Percentiles rank a stretch among this genome's conserved stretches.
Evolutionary conservation across 2,329 filamentous ascomycete genomes (phyloP).

Genomic region (Fonsecaea monophora): DNA sequence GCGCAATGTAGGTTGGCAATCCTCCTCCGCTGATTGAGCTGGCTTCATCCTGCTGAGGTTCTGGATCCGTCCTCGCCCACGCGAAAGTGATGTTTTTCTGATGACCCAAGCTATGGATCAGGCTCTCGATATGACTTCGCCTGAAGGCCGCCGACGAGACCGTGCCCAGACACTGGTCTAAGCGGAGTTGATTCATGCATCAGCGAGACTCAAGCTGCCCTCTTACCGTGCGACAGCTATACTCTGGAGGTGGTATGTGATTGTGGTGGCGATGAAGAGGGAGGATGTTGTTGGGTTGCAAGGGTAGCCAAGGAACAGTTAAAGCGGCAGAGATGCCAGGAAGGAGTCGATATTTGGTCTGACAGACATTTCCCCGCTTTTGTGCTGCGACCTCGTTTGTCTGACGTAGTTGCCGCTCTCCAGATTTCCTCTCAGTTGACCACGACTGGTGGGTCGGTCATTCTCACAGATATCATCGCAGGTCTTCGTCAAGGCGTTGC

Average conservation of each 20-base stretch:
- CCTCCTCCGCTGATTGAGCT: conserved; percentile 41
- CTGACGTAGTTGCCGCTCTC: background rate
- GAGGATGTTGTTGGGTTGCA: background rate
- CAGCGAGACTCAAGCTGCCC: conserved; percentile 4
- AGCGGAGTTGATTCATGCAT: conserved; percentile 39
- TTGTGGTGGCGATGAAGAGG: background rate
- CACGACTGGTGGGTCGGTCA: background rate
- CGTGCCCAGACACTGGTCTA: conserved; percentile 55
- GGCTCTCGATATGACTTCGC: conserved; percentile 70
- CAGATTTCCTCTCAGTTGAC: background rate
- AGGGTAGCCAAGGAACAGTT: background rate
- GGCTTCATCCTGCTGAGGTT: conserved; percentile 39
- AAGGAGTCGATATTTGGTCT: background rate
- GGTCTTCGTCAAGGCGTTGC: background rate
- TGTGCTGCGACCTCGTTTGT: background rate
- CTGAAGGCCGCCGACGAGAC: conserved; percentile 70
- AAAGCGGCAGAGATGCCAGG: background rate
- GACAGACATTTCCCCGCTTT: background rate
- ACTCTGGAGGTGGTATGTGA: background rate
- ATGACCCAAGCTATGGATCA: conserved; percentile 70
- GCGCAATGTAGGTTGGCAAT: conserved; percentile 61
- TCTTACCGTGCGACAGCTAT: background rate
- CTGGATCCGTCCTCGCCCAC: conserved; percentile 39
- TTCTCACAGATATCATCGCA: background rate
- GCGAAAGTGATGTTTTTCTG: conserved; percentile 67